Percentiles rank a stretch among this genome's conserved stretches.
phyloP scores from a whole-genome alignment of 1,284 basidiomycete genomes.

The Tausonia pullulans region DNA sequence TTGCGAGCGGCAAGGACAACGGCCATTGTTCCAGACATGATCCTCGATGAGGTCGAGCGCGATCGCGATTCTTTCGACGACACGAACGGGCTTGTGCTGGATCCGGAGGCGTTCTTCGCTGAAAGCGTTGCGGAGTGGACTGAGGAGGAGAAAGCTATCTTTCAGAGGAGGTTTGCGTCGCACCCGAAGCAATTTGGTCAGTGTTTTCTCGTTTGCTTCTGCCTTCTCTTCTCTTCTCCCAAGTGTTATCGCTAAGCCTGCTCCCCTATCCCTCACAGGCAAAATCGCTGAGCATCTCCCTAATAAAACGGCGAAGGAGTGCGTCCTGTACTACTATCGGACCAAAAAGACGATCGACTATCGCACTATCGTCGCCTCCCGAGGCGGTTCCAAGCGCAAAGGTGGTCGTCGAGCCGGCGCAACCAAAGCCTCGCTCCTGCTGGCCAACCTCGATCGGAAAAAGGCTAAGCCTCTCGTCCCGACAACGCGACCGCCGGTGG shows the following conservation, averaged over 20 bases:
- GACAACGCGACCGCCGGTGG: not conserved
- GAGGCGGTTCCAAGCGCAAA: slow-evolving; percentile 39
- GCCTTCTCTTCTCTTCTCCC: not conserved
- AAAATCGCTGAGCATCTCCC: slow-evolving; percentile 66
- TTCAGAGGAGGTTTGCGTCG: slow-evolving; percentile 68
- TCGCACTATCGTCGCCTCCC: slow-evolving; percentile 41
- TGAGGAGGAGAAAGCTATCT: slow-evolving; percentile 66
- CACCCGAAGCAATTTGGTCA: slow-evolving; percentile 89
- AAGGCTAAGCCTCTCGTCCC: not conserved
- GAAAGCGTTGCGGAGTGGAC: slow-evolving; percentile 75
- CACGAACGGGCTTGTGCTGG: slow-evolving; percentile 65
- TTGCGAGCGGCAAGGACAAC: slow-evolving; percentile 75
- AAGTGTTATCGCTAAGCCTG: not conserved
- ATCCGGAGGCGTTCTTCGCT: slow-evolving; percentile 66
- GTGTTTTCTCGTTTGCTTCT: not conserved
- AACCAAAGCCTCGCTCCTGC: slow-evolving; percentile 27
- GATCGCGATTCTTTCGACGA: slow-evolving; percentile 64
- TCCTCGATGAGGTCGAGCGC: slow-evolving; percentile 45
- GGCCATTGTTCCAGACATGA: slow-evolving; percentile 88
- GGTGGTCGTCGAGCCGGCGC: slow-evolving; percentile 6
- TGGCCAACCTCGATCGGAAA: slow-evolving; percentile 27
- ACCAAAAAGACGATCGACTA: slow-evolving; percentile 90
- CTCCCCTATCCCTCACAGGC: slow-evolving; percentile 18
- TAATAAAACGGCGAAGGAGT: slow-evolving; percentile 78
- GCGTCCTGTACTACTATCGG: slow-evolving; percentile 87